Conservation (phyloP, 2,329 filamentous ascomycete genomes). For the Metarhizium anisopliae region DNA sequence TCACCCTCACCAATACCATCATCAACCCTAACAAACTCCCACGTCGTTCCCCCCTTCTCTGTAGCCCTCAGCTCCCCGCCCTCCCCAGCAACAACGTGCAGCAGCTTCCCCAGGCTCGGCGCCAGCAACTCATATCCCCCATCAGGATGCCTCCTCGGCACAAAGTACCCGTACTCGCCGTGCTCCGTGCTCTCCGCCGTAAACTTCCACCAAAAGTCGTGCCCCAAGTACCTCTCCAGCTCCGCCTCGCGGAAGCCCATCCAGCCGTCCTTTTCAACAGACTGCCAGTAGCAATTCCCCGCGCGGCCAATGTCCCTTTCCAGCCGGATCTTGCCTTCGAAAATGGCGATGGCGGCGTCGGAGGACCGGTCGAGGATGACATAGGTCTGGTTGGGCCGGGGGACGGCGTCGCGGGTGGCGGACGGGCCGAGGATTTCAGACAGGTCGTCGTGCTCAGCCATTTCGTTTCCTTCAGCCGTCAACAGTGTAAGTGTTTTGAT, state of each 20-base stretch:
- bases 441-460: not conserved
- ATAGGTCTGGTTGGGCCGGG: not conserved
- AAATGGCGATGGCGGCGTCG: not conserved
- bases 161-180: constrained; percentile 3
- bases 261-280: constrained; percentile 7
- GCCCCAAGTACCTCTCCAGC: constrained; percentile 5
- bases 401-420: not conserved
- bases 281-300: constrained; percentile 3
- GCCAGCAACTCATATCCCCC: constrained; percentile 8
- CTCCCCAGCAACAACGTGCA: constrained; percentile 1
- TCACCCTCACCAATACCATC: not conserved
- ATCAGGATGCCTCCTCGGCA: constrained; percentile 3
- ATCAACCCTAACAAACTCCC: constrained; percentile 7
- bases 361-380: not conserved
- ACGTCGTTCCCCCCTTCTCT: constrained; percentile 5
- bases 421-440: not conserved
- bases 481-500: no score
- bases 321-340: not conserved
- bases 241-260: constrained; percentile 7
- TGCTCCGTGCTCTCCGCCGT: not conserved
- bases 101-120: constrained; percentile 6
- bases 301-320: not conserved
- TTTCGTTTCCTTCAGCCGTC: not conserved
- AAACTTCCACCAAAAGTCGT: not conserved
- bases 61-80: not conserved